Conservation (phyloP, 768 basidiomycete genomes). For the Lentinula sp. region DNA sequence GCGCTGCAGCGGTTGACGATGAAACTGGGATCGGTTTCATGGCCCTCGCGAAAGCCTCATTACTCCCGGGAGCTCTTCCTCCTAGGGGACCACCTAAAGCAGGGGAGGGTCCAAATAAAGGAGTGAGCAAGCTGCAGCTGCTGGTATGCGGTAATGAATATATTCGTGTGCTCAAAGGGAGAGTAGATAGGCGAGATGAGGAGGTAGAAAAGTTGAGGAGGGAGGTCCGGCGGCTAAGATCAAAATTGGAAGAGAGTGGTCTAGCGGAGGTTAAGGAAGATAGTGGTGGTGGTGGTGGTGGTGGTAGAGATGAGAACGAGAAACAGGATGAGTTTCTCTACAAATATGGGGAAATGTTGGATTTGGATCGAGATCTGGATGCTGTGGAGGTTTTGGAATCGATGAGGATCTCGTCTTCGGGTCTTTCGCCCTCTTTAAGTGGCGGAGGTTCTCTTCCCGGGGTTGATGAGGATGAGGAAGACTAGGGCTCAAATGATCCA, state of each 20-base stretch:
- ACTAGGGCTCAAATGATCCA: not conserved
- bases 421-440: not conserved
- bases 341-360: not conserved
- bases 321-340: slow-evolving; percentile 11
- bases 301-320: slow-evolving; percentile 47
- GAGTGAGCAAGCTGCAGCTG: slow-evolving; percentile 89
- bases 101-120: slow-evolving; percentile 89
- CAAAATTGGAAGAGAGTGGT: slow-evolving; percentile 21
- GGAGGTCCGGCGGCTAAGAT: slow-evolving; percentile 60
- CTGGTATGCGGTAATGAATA: slow-evolving; percentile 89
- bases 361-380: slow-evolving; percentile 2
- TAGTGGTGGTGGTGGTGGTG: slow-evolving; percentile 30
- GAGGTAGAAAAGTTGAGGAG: slow-evolving; percentile 64
- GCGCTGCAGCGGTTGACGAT: not conserved
- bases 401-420: not conserved
- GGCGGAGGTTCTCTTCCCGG: not conserved
- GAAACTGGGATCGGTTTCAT: slow-evolving; percentile 2
- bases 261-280: slow-evolving; percentile 23
- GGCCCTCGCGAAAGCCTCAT: slow-evolving; percentile 27
- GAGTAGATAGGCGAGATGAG: slow-evolving; percentile 73
- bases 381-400: slow-evolving; percentile 3
- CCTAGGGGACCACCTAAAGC: slow-evolving; percentile 85
- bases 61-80: slow-evolving; percentile 83
- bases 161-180: slow-evolving; percentile 68
- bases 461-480: slow-evolving; percentile 1